Conservation (phyloP, 2,329 filamentous ascomycete genomes). For the Fonsecaea nubica region DNA sequence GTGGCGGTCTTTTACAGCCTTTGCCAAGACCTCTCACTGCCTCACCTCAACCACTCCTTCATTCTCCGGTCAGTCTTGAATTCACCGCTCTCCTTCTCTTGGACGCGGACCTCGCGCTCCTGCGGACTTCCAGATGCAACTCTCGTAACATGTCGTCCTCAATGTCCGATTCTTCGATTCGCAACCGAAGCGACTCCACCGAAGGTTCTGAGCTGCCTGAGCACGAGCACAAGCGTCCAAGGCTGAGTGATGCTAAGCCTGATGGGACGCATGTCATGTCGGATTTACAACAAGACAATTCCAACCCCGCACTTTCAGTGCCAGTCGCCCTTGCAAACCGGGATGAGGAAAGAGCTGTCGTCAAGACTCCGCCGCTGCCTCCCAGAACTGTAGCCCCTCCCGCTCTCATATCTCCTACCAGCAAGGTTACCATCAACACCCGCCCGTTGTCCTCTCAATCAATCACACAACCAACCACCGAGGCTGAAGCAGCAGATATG, state of each 20-base stretch:
- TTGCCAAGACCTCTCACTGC: conserved; percentile 36
- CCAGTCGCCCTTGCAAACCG: conserved; percentile 13
- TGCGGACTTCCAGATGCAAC: conserved; percentile 30
- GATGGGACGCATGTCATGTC: conserved; percentile 35
- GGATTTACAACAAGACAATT: conserved; percentile 28
- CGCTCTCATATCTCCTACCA: conserved; percentile 47
- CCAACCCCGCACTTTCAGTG: conserved; percentile 30
- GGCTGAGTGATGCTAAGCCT: conserved; percentile 38
- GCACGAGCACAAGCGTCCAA: conserved; percentile 41
- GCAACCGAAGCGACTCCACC: conserved; percentile 39
- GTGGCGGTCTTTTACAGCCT: conserved; percentile 29
- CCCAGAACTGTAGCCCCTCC: conserved; percentile 38
- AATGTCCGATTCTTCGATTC: conserved; percentile 34
- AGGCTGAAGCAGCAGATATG: conserved; percentile 12
- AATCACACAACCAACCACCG: conserved; percentile 27
- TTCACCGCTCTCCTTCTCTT: conserved; percentile 14
- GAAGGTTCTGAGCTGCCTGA: conserved; percentile 38
- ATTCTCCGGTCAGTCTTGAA: conserved; percentile 15
- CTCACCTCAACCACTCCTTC: conserved; percentile 26
- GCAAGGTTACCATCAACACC: conserved; percentile 57
- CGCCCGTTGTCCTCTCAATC: conserved; percentile 41
- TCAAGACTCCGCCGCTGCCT: conserved; percentile 32
- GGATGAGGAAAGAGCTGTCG: conserved; percentile 37
- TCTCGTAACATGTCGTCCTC: conserved; percentile 37
- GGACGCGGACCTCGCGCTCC: conserved; percentile 16